Base-by-base conservation (phyloP, 2,329 filamentous ascomycete genomes). In the Clonostachys rhizophaga region DNA sequence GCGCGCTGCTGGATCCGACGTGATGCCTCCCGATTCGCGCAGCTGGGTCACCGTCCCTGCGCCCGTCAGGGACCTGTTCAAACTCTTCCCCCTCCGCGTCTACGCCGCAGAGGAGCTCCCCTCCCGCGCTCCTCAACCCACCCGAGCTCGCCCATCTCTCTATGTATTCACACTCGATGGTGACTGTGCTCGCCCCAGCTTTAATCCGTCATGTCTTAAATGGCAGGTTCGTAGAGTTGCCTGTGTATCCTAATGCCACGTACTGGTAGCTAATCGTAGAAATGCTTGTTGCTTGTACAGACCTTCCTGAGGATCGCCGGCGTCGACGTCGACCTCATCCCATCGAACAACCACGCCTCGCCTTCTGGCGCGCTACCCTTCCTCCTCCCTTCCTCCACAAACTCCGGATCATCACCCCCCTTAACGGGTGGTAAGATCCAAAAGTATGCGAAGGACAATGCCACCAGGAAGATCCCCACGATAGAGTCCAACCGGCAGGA, bases 261-360 rank as follows among this genome's bases (percentile, higher is more conserved):
- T 30, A 30, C 24, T 30, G 4, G 24, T 30, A 30, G 24, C 24
- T 30, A 30, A 30, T 30, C 24, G 24, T 30, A 30, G 24, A 30
- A 30, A 30, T 30, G 8, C 8, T 3, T 9, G 9, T 30, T 30
- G 3, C 24, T 30, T 30, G 24, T 10, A 30, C 24, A 95, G 90
- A 84, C 91, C 33, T 94, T 90, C 65, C 77, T 99, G 51, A 88
- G 82, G 57, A 89, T 96, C 57, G 78, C 83, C 44, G 78, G 78
- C 39, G 74, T 96, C 49, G 68, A 81, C 5, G 86, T 91, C 63
- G 72, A 73, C 46, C 71, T 86, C 45, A 71, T 82, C 7, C 70
- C 89, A 5, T 95, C 91, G 5, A 95, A 83, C 56, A 97, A 97
- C 66, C 94, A 97, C 71, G 91, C 92, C 45, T 96, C 91, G 3